Conservation (phyloP, 2,329 filamentous ascomycete genomes). For the Metarhizium rileyi region DNA sequence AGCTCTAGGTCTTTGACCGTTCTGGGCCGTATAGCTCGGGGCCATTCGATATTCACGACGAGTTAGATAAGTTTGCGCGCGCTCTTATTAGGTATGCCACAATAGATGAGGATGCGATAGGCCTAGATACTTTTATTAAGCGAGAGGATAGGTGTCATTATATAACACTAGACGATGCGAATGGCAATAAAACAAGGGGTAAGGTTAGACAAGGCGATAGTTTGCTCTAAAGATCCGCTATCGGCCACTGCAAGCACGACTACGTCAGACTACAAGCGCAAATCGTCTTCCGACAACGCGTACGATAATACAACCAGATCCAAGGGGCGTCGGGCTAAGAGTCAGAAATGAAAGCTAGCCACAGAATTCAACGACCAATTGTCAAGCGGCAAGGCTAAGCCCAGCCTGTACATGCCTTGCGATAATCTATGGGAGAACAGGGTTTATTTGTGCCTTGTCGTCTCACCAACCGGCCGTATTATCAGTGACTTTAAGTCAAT, state of each 20-base stretch:
- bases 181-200: constrained; percentile 1
- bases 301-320: constrained; percentile 4
- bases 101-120: constrained; percentile 11
- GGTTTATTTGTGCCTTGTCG: constrained; percentile 6
- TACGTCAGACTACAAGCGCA: constrained; percentile 3
- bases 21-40: constrained; percentile 13
- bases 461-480: constrained; percentile 9
- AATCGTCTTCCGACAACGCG: constrained; percentile 5
- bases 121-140: constrained; percentile 7
- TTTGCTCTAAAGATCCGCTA: constrained; percentile 2
- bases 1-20: constrained; percentile 15
- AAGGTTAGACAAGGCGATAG: constrained; percentile 6
- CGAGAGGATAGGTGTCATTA: not conserved
- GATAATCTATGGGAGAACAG: constrained; percentile 10
- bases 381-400: too few relatives aligned
- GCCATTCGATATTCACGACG: constrained; percentile 9
- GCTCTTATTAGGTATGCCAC: constrained; percentile 11
- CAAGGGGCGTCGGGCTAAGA: constrained; percentile 7
- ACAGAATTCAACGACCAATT: constrained; percentile 1
- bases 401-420: constrained; percentile 4
- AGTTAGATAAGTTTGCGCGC: constrained; percentile 10
- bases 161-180: constrained; percentile 4
- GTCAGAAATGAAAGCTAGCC: constrained; percentile 7
- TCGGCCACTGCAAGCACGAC: not conserved
- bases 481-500: constrained; percentile 16